phyloP scores from a whole-genome alignment of 1,139 yeast genomes.

The Debaryomyces nepalensis region DNA sequence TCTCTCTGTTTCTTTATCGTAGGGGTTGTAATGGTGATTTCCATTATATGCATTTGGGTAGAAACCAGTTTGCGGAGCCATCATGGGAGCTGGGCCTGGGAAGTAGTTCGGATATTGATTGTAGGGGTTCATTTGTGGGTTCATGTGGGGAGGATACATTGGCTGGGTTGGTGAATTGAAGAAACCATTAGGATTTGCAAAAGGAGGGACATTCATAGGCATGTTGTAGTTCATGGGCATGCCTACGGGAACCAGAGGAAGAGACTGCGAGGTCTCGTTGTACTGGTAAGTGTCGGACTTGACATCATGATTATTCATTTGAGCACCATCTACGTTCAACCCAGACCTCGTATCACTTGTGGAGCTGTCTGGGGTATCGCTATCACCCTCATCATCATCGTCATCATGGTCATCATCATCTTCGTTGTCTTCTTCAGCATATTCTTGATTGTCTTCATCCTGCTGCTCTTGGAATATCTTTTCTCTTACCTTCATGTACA shows the following conservation, averaged over 20 bases:
- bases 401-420: too few species aligned
- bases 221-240: conserved; percentile 12
- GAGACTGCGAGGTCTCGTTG: conserved; percentile 5
- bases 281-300: neutral
- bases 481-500: conserved; percentile 49
- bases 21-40: conserved; percentile 16
- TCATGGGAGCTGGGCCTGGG: conserved; percentile 13
- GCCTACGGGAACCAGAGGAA: conserved; percentile 12
- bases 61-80: conserved; percentile 15
- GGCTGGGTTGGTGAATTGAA: conserved; percentile 10
- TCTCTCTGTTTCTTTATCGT: conserved; percentile 37
- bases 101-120: conserved; percentile 7
- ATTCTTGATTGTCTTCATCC: conserved; percentile 31
- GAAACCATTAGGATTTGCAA: conserved; percentile 9
- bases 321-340: neutral
- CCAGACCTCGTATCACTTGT: neutral
- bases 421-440: conserved; percentile 23
- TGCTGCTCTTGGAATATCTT: conserved; percentile 40
- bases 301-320: neutral
- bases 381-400: conserved; percentile 14
- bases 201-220: conserved; percentile 8
- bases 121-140: conserved; percentile 6
- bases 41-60: conserved; percentile 9
- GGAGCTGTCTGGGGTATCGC: conserved; percentile 6
- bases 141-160: conserved; percentile 6